Conservation (phyloP, 176 grass and related monocot species). For the Avena atlantica region DNA sequence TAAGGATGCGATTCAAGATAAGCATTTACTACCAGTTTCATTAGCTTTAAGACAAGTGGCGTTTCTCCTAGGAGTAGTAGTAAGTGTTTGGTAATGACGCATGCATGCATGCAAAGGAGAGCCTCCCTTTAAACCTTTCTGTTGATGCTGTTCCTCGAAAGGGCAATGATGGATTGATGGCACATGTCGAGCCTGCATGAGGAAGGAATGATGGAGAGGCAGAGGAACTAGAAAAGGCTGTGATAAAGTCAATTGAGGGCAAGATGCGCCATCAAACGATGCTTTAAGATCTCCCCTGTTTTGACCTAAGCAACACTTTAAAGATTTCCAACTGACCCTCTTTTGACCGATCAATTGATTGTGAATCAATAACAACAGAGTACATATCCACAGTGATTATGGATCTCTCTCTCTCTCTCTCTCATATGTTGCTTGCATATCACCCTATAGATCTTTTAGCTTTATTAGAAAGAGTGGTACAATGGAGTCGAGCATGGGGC, state of each 20-base stretch:
- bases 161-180: neutral
- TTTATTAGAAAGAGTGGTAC: slow-evolving; percentile 49
- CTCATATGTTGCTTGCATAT: slow-evolving; percentile 54
- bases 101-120: slow-evolving; percentile 22
- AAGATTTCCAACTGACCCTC: slow-evolving; percentile 49
- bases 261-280: slow-evolving; percentile 37
- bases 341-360: slow-evolving; percentile 48
- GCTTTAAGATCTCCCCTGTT: slow-evolving; percentile 22
- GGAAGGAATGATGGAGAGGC: slow-evolving; percentile 24
- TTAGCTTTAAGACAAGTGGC: too few relatives aligned
- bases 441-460: slow-evolving; percentile 51
- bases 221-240: neutral
- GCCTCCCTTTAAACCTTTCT: slow-evolving; percentile 35
- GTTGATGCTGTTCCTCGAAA: slow-evolving; percentile 38
- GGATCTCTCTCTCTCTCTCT: neutral
- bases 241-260: slow-evolving; percentile 28
- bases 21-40: too few relatives aligned
- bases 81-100: slow-evolving; percentile 33
- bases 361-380: slow-evolving; percentile 31
- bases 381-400: slow-evolving; percentile 11
- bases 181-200: slow-evolving; percentile 48
- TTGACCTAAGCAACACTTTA: slow-evolving; percentile 46
- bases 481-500: slow-evolving; percentile 43
- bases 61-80: neutral
- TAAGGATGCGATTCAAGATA: too few relatives aligned